phyloP scores from a whole-genome alignment of 108 stramenopile genomes.

The Nannochloropsis oceanica region DNA sequence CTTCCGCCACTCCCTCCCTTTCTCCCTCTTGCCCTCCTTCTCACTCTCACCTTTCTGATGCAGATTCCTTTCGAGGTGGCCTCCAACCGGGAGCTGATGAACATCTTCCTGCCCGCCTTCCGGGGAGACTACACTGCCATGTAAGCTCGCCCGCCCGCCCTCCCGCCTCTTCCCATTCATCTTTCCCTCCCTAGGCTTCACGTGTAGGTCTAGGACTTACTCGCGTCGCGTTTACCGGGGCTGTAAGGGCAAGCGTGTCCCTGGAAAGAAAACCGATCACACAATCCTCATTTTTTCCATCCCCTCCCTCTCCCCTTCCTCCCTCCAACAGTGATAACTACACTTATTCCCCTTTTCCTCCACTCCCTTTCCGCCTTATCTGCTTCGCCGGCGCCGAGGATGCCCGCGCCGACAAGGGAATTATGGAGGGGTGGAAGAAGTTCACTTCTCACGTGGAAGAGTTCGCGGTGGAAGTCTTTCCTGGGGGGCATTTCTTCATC shows the following conservation, averaged over 20 bases:
- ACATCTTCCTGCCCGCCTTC: neutral
- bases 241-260: no score
- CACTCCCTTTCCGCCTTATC: neutral
- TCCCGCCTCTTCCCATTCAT: neutral
- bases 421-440: neutral
- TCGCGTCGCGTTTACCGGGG: neutral
- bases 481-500: neutral
- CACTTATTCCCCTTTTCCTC: neutral
- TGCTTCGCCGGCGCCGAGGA: neutral
- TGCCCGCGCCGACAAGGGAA: neutral
- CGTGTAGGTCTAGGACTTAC: neutral
- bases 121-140: neutral
- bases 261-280: no score
- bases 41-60: no score
- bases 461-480: neutral
- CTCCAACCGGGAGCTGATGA: neutral
- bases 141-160: neutral
- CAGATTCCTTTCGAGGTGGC: neutral
- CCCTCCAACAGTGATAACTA: neutral
- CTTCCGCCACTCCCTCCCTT: neutral
- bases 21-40: neutral
- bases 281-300: no score
- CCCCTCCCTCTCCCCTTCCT: neutral
- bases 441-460: neutral
- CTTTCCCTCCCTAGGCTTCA: neutral